Evolutionary conservation across 2,329 filamentous ascomycete species (phyloP).

Genomic region (Ceratocystiopsis brevicomis): DNA sequence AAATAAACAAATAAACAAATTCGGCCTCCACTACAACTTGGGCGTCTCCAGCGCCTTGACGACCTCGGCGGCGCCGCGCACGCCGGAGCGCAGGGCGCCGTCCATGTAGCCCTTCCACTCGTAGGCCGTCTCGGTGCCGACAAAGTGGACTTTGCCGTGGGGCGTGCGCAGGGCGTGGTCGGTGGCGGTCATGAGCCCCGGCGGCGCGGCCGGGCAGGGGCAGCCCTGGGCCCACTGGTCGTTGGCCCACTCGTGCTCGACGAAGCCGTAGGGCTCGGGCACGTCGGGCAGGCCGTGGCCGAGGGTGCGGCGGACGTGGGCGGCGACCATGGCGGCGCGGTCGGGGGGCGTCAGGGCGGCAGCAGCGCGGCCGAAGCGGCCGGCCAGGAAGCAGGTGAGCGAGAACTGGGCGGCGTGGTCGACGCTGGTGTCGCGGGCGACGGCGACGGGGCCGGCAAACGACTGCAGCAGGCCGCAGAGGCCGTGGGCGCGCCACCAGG

Average conservation of each 20-base stretch:
- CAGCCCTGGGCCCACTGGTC: slow-evolving; percentile 6
- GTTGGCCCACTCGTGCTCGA: slow-evolving; percentile 4
- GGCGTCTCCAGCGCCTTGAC: too few species aligned
- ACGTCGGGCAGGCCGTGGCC: neutral
- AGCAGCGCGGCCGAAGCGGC: neutral
- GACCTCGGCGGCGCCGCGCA: slow-evolving; percentile 28
- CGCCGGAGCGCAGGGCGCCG: slow-evolving; percentile 30
- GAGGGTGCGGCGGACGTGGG: neutral
- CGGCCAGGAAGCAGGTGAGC: slow-evolving; percentile 16
- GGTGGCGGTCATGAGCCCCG: slow-evolving; percentile 5
- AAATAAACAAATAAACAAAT: too few species aligned
- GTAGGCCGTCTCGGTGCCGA: slow-evolving; percentile 31
- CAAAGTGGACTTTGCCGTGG: slow-evolving; percentile 23
- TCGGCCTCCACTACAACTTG: too few species aligned
- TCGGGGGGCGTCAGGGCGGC: slow-evolving; percentile 13
- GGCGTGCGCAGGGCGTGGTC: slow-evolving; percentile 15
- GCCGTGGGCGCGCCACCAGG: slow-evolving; percentile 20
- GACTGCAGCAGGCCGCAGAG: slow-evolving; percentile 22
- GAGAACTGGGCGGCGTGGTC: slow-evolving; percentile 23
- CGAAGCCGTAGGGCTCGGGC: slow-evolving; percentile 1
- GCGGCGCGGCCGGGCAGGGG: slow-evolving; percentile 3
- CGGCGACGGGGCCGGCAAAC: slow-evolving; percentile 2
- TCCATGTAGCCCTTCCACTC: slow-evolving; percentile 42
- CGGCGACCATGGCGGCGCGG: neutral
- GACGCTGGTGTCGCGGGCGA: slow-evolving; percentile 4